Evolutionary conservation across 2,329 filamentous ascomycete genomes (phyloP), one percentile per base, ranked within the genome.

Genomic region (Aspergillus ochraceus): DNA sequence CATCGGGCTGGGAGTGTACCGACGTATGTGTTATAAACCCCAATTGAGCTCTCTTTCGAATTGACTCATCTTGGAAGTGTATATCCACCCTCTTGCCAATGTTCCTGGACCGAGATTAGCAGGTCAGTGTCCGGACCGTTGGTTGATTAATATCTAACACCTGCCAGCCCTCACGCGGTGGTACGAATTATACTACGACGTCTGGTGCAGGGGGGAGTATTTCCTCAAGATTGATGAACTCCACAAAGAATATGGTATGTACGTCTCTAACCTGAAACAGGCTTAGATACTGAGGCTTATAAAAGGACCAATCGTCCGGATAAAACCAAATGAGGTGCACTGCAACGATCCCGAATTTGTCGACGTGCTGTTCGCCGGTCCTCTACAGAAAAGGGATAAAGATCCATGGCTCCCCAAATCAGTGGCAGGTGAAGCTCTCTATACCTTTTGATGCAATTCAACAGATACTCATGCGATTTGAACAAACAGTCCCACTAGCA

Each of bases 251-350:
- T 69, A 71, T 61, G 68, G 69, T 71, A 39, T 10, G 57, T 29
- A 58, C 14, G 19, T 29, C 1, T 49, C 26, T 30, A 19, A 6
- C n/a, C 36, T 30, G 8, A 47, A 20, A 26, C 26, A 2, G 30
- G 2, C 6, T 9, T n/a, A n/a, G 20, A 29, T 54, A 36, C 22
- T 20, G 36, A 47, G 46, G 14, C 30, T 26, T 3, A 17, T 14
- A 1, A 29, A 49, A 74, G 71, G 74, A 22, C 72, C 73, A 2
- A 71, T 77, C 20, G 68, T 77, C 6, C 71, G 75, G 10, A 70
- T 77, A 57, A 73, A 66, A 39, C 74, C 75, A 0, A 62, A 66
- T 32, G 72, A 77, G 60, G 49, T 77, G 4, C 75, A 77, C 54
- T 67, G 77, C 24, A 61, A 61, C 10, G 75, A 77, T 50, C 68